A percentile compares a stretch with the other conserved stretches of the same genome.
Conservation (phyloP, 768 basidiomycete species). For the Pulveroboletus sp. region DNA sequence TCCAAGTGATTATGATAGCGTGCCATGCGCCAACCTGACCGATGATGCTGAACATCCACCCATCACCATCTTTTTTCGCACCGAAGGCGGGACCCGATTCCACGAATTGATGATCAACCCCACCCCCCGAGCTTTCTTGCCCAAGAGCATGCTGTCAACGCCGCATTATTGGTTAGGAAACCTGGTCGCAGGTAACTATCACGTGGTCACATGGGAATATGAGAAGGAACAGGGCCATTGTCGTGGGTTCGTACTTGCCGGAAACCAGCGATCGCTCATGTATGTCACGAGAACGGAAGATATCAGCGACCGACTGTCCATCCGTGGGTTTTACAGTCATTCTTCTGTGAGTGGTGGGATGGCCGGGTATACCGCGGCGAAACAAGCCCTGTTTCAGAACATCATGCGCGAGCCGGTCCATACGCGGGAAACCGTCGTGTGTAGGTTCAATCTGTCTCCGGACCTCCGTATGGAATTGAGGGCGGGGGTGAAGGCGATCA, state of each 20-base stretch:
- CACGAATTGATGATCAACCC: conserved; percentile 29
- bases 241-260: conserved; percentile 30
- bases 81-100: conserved; percentile 24
- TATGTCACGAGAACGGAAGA: conserved; percentile 26
- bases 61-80: conserved; percentile 32
- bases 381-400: conserved; percentile 18
- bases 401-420: conserved; percentile 17
- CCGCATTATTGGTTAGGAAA: conserved; percentile 30
- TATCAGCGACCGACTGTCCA: conserved; percentile 23
- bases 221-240: conserved; percentile 20
- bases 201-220: conserved; percentile 25
- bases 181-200: conserved; percentile 21
- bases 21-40: conserved; percentile 11
- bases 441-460: conserved; percentile 18
- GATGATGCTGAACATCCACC: conserved; percentile 28
- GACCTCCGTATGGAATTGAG: conserved; percentile 18
- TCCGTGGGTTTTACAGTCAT: conserved; percentile 31
- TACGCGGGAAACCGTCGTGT: conserved; percentile 20
- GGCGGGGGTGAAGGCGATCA: conserved; percentile 42
- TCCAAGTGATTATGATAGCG: conserved; percentile 21
- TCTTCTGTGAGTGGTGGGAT: conserved; percentile 34
- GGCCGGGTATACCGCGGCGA: conserved; percentile 19
- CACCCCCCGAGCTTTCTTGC: conserved; percentile 18
- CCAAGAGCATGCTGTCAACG: conserved; percentile 20
- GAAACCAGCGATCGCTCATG: conserved; percentile 31